These are phyloP conservation scores for Quercus phellos DNA, from an alignment of 331 rosid species.

Conservation along the genomic window DNA sequence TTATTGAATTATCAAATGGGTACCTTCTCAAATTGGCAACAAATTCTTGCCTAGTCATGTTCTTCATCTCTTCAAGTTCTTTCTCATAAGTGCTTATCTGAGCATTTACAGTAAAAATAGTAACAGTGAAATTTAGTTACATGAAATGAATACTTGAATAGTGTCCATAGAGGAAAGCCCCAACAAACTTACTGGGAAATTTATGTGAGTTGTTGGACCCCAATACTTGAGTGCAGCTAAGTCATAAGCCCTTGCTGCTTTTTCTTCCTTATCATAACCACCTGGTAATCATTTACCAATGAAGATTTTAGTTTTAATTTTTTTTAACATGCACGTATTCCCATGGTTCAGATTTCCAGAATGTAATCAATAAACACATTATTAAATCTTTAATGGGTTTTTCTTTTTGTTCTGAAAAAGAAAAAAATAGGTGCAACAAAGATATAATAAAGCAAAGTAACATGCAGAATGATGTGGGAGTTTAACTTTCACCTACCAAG, in stretches of 20 bases:
- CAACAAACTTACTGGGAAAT: constrained; percentile 75
- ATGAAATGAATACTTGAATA: neutral
- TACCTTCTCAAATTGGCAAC: constrained; percentile 98
- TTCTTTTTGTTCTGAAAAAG: constrained; percentile 9
- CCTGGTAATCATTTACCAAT: constrained; percentile 47
- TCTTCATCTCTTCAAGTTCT: constrained; percentile 92
- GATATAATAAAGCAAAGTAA: constrained; percentile 5
- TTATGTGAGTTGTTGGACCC: constrained; percentile 97
- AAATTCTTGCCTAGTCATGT: constrained; percentile 94
- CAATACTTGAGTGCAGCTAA: constrained; percentile 98
- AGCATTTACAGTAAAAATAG: constrained; percentile 30
- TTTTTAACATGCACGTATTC: constrained; percentile 32
- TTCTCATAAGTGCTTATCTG: constrained; percentile 78
- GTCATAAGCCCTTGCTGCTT: constrained; percentile 96
- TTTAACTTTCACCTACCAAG: constrained; percentile 66
- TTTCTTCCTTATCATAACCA: constrained; percentile 98
- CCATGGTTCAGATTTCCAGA: constrained; percentile 16
- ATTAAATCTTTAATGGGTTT: neutral
- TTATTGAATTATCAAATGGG: constrained; percentile 4
- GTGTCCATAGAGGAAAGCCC: neutral
- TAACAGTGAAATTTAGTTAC: neutral
- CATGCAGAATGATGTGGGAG: constrained; percentile 19
- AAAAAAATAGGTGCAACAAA: constrained; percentile 19
- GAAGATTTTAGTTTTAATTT: neutral
- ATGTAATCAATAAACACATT: neutral